A percentile compares a stretch with the other conserved stretches of the same genome.
Conservation (phyloP, 495 filamentous ascomycete species). For the Cenococcum geophilum region DNA sequence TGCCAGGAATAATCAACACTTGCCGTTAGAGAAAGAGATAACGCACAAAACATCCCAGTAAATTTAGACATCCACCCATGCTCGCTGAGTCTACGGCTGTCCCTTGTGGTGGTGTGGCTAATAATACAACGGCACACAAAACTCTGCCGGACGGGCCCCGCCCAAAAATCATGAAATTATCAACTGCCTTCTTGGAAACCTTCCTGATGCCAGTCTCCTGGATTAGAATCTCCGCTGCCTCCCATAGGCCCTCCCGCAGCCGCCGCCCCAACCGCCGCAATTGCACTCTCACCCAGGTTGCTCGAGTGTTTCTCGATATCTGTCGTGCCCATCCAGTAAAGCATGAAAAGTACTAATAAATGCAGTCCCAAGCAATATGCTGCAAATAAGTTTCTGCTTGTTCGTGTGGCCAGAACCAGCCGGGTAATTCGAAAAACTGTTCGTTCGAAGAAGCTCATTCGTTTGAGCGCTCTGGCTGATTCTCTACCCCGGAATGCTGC, state of each 20-base stretch:
- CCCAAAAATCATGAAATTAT: slow-evolving; percentile 5
- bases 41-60: background rate
- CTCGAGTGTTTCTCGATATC: slow-evolving; percentile 41
- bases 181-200: slow-evolving; percentile 41
- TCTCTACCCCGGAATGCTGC: slow-evolving; percentile 90
- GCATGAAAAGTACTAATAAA: slow-evolving; percentile 72
- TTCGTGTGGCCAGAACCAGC: slow-evolving; percentile 82
- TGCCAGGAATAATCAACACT: background rate
- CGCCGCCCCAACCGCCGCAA: slow-evolving; percentile 34
- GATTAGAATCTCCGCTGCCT: slow-evolving; percentile 38
- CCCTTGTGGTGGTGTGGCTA: slow-evolving; percentile 3
- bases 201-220: slow-evolving; percentile 58
- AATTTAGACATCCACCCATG: slow-evolving; percentile 2
- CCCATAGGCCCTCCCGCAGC: slow-evolving; percentile 10
- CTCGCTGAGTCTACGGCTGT: background rate
- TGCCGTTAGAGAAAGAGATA: background rate
- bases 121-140: slow-evolving; percentile 11
- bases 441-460: slow-evolving; percentile 88
- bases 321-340: slow-evolving; percentile 71
- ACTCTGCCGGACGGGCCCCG: background rate
- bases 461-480: slow-evolving; percentile 83
- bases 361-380: slow-evolving; percentile 86
- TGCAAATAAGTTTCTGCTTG: slow-evolving; percentile 92
- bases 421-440: slow-evolving; percentile 85
- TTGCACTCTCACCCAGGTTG: slow-evolving; percentile 46